Evolutionary conservation across 2,329 filamentous ascomycete genomes (phyloP), one percentile per base, ranked within the genome.

Genomic region (Alternaria burnsii): DNA sequence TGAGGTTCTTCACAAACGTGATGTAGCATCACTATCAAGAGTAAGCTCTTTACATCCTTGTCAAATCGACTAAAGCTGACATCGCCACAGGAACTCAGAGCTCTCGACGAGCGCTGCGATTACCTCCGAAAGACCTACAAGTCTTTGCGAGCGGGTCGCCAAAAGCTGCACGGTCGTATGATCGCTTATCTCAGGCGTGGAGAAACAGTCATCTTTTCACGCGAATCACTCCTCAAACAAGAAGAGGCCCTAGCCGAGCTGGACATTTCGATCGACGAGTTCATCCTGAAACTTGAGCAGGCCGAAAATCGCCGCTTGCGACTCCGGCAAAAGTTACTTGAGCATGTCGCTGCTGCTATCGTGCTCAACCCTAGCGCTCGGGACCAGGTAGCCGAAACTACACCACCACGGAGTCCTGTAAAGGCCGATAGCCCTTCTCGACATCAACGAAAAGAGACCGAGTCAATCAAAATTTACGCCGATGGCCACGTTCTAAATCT

Each of bases 221-320:
- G 89, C 64, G 90, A 93, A 62, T 88, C 88, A 20, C 87, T 94
- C 76, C 83, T 94, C 42, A 91, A 90, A 80, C 91, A 94, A 74
- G 91, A 94, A 76, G 91, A 94, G 77, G 90, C 90, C 1, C 83
- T 94, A 11, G 87, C 88, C 1, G 91, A 93, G 75, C 85, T 94
- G 7, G 91, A 94, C 72, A 81, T 85, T 16, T 91, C 89, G 3
- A 94, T 94, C 64, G 91, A 94, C 70, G 90, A 93, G 73, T 94
- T 91, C 89, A 88, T 91, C 50, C 83, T 81, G 68, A 94, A 94
- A 80, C 85, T 94, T n/a, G 91, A 94, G 72, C 86, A 90, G 64
- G 90, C 91, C 10, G 91, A 94, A 77, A 92, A 93, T 74, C 85
- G 91, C 71, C 88, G 91, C 41, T 89, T 88, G 16, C 85, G 90